phyloP scores from a whole-genome alignment of 768 basidiomycete genomes.

The Tulasnella sp. region DNA sequence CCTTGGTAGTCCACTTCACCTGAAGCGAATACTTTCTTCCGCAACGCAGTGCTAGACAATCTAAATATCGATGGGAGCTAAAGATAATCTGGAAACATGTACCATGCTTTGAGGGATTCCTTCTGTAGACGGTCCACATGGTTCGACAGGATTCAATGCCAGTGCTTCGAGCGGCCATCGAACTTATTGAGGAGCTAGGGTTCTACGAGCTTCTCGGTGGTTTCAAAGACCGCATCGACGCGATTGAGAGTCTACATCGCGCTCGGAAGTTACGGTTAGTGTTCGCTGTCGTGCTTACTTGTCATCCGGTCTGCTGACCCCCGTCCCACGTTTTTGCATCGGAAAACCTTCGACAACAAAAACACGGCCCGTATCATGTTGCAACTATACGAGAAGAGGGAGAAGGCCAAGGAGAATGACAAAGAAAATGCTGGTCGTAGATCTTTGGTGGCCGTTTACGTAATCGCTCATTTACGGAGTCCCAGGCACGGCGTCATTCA shows the following conservation, averaged over 20 bases:
- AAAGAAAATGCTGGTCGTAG: neutral
- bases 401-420: neutral
- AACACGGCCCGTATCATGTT: conserved; percentile 3
- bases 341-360: conserved; percentile 5
- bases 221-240: conserved; percentile 72
- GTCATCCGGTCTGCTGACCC: neutral
- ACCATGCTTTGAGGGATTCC: conserved; percentile 16
- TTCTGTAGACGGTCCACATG: conserved; percentile 58
- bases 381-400: neutral
- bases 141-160: conserved; percentile 78
- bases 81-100: neutral
- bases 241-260: conserved; percentile 80
- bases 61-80: conserved; percentile 59
- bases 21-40: neutral
- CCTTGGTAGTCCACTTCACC: neutral
- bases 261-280: conserved; percentile 70
- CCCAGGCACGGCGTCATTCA: neutral
- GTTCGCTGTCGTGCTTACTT: neutral
- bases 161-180: conserved; percentile 64
- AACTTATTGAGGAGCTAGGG: conserved; percentile 66
- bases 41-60: conserved; percentile 54
- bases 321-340: neutral
- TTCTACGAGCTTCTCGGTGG: conserved; percentile 73
- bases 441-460: conserved; percentile 2
- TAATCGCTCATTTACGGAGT: neutral